Evolutionary conservation across 139 green algal genomes (phyloP).

Genomic region (Mychonastes homosphaera): DNA sequence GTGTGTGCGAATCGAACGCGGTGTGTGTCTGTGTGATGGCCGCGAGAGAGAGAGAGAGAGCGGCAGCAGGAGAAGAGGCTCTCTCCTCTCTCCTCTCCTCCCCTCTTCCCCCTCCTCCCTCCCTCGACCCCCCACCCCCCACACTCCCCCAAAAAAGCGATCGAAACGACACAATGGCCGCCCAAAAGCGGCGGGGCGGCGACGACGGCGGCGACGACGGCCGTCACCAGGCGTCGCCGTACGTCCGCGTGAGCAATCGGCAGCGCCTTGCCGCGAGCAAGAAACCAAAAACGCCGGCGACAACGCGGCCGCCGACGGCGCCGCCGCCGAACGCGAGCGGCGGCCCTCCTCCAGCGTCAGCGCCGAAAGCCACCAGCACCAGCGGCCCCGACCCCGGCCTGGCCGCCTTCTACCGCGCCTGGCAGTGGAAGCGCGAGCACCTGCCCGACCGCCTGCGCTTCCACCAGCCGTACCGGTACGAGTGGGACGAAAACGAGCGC

Average conservation of each 20-base stretch:
- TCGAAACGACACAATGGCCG: no score
- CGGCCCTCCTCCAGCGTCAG: not conserved
- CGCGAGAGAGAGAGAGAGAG: no score
- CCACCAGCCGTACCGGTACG: constrained; percentile 48
- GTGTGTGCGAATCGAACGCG: no score
- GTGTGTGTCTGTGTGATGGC: no score
- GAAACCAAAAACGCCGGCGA: not conserved
- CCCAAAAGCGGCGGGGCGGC: no score
- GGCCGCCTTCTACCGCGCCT: constrained; percentile 19
- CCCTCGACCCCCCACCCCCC: no score
- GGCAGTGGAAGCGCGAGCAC: constrained; percentile 55
- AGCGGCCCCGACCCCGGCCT: constrained; percentile 2
- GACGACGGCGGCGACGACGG: no score
- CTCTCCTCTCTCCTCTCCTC: no score
- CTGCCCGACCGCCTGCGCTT: constrained; percentile 45
- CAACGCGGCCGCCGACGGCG: not conserved
- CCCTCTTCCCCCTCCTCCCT: no score
- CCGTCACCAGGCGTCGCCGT: no score
- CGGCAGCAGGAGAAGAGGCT: no score
- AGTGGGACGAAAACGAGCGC: constrained; percentile 28
- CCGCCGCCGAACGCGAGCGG: not conserved
- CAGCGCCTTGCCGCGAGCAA: not conserved
- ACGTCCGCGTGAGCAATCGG: not conserved
- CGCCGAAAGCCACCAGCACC: not conserved
- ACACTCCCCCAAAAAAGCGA: no score